These are phyloP conservation scores for Candida glaebosa DNA, from an alignment of 805 yeast species.

Conservation along the genomic window DNA sequence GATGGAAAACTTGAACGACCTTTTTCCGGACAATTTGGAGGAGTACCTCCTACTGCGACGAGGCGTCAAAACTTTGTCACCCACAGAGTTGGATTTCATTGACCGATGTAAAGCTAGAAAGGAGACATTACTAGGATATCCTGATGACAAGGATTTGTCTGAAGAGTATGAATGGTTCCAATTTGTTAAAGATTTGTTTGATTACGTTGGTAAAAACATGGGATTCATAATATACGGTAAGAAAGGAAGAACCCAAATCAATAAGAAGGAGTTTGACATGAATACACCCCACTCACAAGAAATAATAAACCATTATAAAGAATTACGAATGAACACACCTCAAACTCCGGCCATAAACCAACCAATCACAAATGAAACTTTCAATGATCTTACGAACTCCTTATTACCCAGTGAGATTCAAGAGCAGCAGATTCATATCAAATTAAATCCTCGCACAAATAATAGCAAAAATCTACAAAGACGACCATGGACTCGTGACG, in stretches of 20 bases:
- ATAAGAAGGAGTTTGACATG: slow-evolving; percentile 8
- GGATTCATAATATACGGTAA: slow-evolving; percentile 72
- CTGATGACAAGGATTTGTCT: slow-evolving; percentile 51
- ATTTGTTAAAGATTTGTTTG: slow-evolving; percentile 75
- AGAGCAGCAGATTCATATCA: slow-evolving; percentile 41
- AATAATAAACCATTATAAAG: slow-evolving; percentile 10
- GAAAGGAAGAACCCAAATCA: slow-evolving; percentile 24
- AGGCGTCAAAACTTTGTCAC: slow-evolving; percentile 46
- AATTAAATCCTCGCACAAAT: slow-evolving; percentile 26
- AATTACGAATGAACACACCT: slow-evolving; percentile 4
- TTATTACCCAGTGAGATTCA: slow-evolving; percentile 42
- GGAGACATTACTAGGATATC: slow-evolving; percentile 51
- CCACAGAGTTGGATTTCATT: slow-evolving; percentile 78
- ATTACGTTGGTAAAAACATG: slow-evolving; percentile 72
- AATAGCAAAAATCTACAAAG: slow-evolving; percentile 35
- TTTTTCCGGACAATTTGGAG: slow-evolving; percentile 68
- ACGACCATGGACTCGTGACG: slow-evolving; percentile 83
- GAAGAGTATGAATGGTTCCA: slow-evolving; percentile 83
- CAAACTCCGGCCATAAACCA: slow-evolving; percentile 1
- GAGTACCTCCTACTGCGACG: slow-evolving; percentile 38
- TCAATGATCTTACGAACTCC: slow-evolving; percentile 26
- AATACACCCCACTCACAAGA: slow-evolving; percentile 19
- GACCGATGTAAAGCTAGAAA: slow-evolving; percentile 70
- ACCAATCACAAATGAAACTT: slow-evolving; percentile 13
- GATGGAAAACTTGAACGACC: slow-evolving; percentile 65